A percentile compares a stretch with the other conserved stretches of the same genome.
phyloP scores from a whole-genome alignment of 768 basidiomycete species.

The Phaffia australis region DNA sequence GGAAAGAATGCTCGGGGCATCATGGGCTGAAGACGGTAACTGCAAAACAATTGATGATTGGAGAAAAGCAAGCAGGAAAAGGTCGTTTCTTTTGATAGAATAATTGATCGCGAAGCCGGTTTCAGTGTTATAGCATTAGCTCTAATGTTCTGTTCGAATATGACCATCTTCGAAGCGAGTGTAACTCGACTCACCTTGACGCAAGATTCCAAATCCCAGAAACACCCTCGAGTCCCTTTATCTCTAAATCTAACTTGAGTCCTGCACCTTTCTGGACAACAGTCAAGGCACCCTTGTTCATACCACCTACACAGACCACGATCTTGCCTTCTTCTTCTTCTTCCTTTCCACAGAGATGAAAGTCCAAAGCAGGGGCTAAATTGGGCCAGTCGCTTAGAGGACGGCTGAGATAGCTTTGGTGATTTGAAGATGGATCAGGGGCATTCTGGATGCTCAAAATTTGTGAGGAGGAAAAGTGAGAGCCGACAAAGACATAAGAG shows the following conservation, averaged over 20 bases:
- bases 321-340: slow-evolving; percentile 64
- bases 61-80: too few relatives aligned
- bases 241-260: slow-evolving; percentile 52
- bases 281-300: slow-evolving; percentile 63
- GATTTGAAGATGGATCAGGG: slow-evolving; percentile 48
- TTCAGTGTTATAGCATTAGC: not conserved
- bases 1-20: slow-evolving; percentile 39
- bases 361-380: slow-evolving; percentile 73
- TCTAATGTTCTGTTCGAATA: too few relatives aligned
- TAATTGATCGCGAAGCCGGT: not conserved
- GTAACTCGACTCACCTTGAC: not conserved
- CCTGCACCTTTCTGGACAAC: slow-evolving; percentile 72
- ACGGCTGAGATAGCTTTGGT: slow-evolving; percentile 9
- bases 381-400: slow-evolving; percentile 39
- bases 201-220: slow-evolving; percentile 49
- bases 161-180: too few relatives aligned
- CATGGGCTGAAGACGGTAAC: slow-evolving; percentile 26
- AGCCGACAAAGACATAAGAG: slow-evolving; percentile 65
- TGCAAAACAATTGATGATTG: too few relatives aligned
- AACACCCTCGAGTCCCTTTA: slow-evolving; percentile 52
- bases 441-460: slow-evolving; percentile 50
- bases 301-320: slow-evolving; percentile 74
- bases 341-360: slow-evolving; percentile 45
- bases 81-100: too few relatives aligned
- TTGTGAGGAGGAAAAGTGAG: slow-evolving; percentile 71